These are phyloP conservation scores for Pelargonium fulgidum DNA, from an alignment of 441 rosid species.

Conservation along the genomic window DNA sequence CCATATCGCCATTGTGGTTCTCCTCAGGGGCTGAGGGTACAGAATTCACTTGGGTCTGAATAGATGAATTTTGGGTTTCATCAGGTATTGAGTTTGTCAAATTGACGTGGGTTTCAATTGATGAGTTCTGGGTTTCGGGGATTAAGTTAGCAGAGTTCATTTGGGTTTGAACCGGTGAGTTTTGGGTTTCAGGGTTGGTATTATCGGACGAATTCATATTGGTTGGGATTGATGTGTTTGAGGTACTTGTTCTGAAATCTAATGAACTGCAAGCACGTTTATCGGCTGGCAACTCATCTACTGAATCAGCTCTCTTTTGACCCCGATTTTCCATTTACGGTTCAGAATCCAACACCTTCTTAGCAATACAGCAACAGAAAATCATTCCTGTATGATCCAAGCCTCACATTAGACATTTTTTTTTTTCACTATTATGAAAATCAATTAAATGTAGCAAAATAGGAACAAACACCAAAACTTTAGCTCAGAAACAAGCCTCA, in stretches of 20 bases:
- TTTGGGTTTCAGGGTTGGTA: conserved; percentile 37
- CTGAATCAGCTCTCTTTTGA: conserved; percentile 75
- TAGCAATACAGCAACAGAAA: neutral
- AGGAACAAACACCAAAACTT: neutral
- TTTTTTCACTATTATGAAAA: neutral
- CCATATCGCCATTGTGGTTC: conserved; percentile 44
- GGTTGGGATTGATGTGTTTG: conserved; percentile 58
- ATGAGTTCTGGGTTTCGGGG: conserved; percentile 10
- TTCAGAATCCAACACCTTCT: neutral
- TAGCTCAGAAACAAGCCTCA: neutral
- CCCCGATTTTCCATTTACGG: conserved; percentile 67
- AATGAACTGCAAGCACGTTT: conserved; percentile 86
- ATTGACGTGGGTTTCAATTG: conserved; percentile 7
- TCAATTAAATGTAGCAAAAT: neutral
- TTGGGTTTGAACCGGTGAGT: conserved; percentile 17
- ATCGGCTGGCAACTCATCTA: conserved; percentile 82
- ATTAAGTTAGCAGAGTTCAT: neutral
- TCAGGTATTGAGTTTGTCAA: neutral
- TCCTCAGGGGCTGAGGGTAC: neutral
- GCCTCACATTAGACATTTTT: neutral
- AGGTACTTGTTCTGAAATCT: conserved; percentile 76
- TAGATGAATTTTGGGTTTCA: conserved; percentile 7
- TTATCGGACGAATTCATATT: conserved; percentile 37
- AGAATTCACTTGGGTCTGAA: conserved; percentile 1
- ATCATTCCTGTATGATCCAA: conserved; percentile 8